Evolutionary conservation across 2,329 filamentous ascomycete genomes (phyloP), one percentile per base, ranked within the genome.

Genomic region (Lachnellula cervina): DNA sequence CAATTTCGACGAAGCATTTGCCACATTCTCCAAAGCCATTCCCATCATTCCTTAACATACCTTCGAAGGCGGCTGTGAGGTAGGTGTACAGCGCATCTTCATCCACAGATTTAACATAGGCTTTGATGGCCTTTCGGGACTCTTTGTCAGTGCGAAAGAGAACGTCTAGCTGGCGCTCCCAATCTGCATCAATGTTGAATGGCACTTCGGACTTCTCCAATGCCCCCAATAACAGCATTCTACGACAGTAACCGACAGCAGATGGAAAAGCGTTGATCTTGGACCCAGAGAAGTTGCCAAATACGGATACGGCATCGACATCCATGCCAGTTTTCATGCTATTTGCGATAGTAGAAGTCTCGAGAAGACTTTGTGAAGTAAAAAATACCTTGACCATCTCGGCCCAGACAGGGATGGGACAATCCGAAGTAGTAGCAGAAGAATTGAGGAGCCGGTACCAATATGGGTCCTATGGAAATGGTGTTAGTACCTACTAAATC

Each of bases 131-230:
- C 25, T 78, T 71, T 42, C 89, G 80, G 11, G 83, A 83, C 46
- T 78, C 74, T 56, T 87, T 78, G 65, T 93, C 88, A 5, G 86
- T 88, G 42, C 84, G 80, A 32, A 94, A 77, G 6, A 87, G 78
- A 1, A 84, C 82, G 62, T 92, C 88, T 2, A 97, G 76, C 62
- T 88, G 87, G 46, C 86, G 79, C 68, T 91, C 88, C 94, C 94
- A 97, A 59, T 93, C 89, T 46, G 87, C 84, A 62, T 93, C 87
- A 23, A 90, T 79, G 59, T 71, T 40, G 43, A 69, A 58, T 7
- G 68, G 64, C 1, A 59, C 62, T 17, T 42, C 64, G 1, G 67
- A 65, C 21, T 64, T 62, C 43, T 69, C 61, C 14, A 70, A 55
- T 40, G 84, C 82, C 65, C 82, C 74, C 61, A 80, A 76, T 37